Evolutionary conservation across 225 moss, liverwort and hornwort species (phyloP), one percentile per base, ranked within the genome.

Genomic region (Physcomitrium patens): DNA sequence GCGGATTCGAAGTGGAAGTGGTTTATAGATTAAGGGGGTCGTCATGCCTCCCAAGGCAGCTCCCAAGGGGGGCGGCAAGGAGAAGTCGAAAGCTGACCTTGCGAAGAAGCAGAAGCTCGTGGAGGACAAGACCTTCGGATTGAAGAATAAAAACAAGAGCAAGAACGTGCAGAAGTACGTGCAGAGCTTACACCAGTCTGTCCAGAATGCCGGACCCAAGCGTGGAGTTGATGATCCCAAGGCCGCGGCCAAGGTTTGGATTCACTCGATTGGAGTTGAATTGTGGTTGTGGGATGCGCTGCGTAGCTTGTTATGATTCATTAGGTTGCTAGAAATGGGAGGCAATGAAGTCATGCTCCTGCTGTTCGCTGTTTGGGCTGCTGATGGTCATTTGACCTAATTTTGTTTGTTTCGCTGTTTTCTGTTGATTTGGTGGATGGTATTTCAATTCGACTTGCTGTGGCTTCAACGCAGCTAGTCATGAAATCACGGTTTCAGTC

Each of bases 141-240:
- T 99, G 59, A 99, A 95, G 91, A 99, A 99, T 65, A 99, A 99
- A 84, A 95, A 99, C 78, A 99, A 99, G 90, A 92, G 91, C 63
- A 99, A 99, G 84, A 99, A 99, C 86, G 95, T 95, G 54, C 99
- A 99, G 78, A 99, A 99, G 90, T 99, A 93, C 48, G 95, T 87
- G 47, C 85, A 84, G 78, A 78, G 78, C 55, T 67, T 81, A 71
- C 81, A 75, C 48, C 78, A 81, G 75, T 81, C 75, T 22, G 78
- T 75, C 37, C 75, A 74, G 59, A 61, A 80, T 66, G 86, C 86
- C 9, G 91, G 83, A 53, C 88, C 79, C 58, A 93, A 79, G 79
- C 80, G 86, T 1, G 81, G 82, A 9, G n/a, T n/a, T n/a, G 74
- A 80, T 16, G 94, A 93, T 76, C 82, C 86, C 27, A 99, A 99